Percentiles rank a stretch among this genome's conserved stretches.
phyloP scores from a whole-genome alignment of 129 eudicot species.

The Oenanthe sinensis region DNA sequence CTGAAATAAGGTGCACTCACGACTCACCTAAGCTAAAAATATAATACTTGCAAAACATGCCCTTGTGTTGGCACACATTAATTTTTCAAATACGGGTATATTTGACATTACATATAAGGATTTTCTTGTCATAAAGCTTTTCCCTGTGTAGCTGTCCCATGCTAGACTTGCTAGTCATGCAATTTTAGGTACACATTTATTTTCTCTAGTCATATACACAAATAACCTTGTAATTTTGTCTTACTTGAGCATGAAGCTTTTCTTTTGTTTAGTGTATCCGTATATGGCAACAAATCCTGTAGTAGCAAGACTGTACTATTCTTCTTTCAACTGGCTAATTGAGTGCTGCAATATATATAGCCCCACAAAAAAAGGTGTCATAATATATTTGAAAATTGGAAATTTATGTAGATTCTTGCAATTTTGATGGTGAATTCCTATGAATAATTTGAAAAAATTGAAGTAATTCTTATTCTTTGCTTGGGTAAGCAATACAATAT shows the following conservation, averaged over 20 bases:
- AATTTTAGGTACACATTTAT: constrained; percentile 13
- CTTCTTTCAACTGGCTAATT: background rate
- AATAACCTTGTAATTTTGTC: background rate
- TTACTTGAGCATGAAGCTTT: background rate
- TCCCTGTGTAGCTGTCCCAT: constrained; percentile 10
- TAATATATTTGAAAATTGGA: no score
- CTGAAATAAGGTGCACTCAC: constrained; percentile 36
- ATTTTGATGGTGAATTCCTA: background rate
- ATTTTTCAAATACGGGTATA: background rate
- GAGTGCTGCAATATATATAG: background rate
- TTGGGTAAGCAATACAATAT: constrained; percentile 24
- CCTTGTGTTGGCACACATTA: background rate
- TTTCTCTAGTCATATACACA: background rate
- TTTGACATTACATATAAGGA: background rate
- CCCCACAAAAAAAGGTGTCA: background rate
- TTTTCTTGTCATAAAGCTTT: constrained; percentile 5
- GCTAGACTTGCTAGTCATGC: constrained; percentile 9
- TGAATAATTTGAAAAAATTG: constrained; percentile 7
- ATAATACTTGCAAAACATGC: constrained; percentile 5
- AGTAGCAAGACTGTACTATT: background rate
- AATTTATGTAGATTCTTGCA: no score
- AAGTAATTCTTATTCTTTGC: constrained; percentile 22
- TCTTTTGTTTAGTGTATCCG: background rate
- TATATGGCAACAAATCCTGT: background rate
- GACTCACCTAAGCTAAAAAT: constrained; percentile 24